These are phyloP conservation scores for Obelidium mucronatum DNA, from an alignment of 192 early-diverging fungal species.

Conservation along the genomic window DNA sequence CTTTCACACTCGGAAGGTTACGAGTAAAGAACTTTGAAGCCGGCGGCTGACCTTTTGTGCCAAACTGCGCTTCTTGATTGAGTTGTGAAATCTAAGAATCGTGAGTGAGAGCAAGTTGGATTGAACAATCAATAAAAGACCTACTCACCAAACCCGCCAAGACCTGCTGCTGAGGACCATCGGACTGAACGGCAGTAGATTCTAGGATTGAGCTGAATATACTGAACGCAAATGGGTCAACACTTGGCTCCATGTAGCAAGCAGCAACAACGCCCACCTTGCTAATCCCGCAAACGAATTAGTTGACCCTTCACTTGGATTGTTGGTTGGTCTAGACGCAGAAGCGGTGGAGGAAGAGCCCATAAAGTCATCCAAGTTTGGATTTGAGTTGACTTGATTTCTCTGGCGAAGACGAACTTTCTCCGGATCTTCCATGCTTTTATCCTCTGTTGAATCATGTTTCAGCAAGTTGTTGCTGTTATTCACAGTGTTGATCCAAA, in stretches of 20 bases:
- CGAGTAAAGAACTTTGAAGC: conserved; percentile 39
- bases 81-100: conserved; percentile 35
- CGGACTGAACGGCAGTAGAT: too few relatives aligned
- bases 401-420: not conserved
- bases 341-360: not conserved
- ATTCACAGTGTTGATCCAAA: too few relatives aligned
- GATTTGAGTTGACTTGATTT: conserved; percentile 1
- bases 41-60: conserved; percentile 11
- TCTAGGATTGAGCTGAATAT: too few relatives aligned
- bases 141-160: conserved; percentile 6
- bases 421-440: conserved; percentile 29
- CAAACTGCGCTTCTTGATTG: conserved; percentile 25
- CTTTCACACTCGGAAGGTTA: conserved; percentile 22
- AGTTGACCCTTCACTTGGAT: too few relatives aligned
- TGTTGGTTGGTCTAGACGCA: not conserved
- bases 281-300: too few relatives aligned
- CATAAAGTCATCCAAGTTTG: conserved; percentile 39
- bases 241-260: too few relatives aligned
- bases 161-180: conserved; percentile 6
- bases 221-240: too few relatives aligned
- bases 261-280: too few relatives aligned
- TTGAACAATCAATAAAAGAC: too few relatives aligned
- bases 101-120: too few relatives aligned
- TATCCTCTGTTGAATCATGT: too few relatives aligned
- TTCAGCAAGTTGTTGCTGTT: too few relatives aligned